These are phyloP conservation scores for Boletus reticulatus DNA, from an alignment of 768 basidiomycete species.

Conservation along the genomic window DNA sequence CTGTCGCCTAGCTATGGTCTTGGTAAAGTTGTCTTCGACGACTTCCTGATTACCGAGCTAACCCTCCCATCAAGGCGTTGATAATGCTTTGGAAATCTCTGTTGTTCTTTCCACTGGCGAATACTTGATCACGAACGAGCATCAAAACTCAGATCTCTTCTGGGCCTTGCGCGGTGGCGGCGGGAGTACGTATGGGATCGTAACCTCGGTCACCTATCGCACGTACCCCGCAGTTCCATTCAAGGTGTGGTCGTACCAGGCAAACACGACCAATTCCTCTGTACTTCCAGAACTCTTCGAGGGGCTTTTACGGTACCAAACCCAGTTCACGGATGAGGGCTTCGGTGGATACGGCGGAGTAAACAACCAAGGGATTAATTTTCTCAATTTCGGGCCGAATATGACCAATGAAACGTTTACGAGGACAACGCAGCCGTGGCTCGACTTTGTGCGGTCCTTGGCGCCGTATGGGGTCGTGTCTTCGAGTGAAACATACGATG, in stretches of 20 bases:
- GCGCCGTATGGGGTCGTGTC: constrained; percentile 4
- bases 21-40: constrained; percentile 27
- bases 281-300: constrained; percentile 33
- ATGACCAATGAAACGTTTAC: constrained; percentile 35
- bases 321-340: constrained; percentile 37
- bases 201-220: constrained; percentile 46
- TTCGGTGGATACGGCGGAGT: constrained; percentile 41
- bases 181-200: constrained; percentile 47
- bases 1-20: constrained; percentile 43
- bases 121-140: constrained; percentile 37
- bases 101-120: constrained; percentile 44
- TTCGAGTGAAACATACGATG: no score
- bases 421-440: constrained; percentile 34
- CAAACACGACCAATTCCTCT: constrained; percentile 32
- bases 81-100: constrained; percentile 47
- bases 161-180: constrained; percentile 56
- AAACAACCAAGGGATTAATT: background rate
- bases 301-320: constrained; percentile 26
- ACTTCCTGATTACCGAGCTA: background rate
- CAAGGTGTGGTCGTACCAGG: constrained; percentile 27
- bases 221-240: constrained; percentile 41
- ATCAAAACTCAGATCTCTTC: constrained; percentile 48
- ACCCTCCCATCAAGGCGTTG: constrained; percentile 36
- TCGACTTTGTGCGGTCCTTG: constrained; percentile 21
- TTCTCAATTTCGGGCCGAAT: constrained; percentile 35